Percentiles rank a stretch among this genome's conserved stretches.
These are phyloP conservation scores for Neopestalotiopsis clavispora DNA, from an alignment of 2,329 filamentous ascomycete species.

Conservation along the genomic window DNA sequence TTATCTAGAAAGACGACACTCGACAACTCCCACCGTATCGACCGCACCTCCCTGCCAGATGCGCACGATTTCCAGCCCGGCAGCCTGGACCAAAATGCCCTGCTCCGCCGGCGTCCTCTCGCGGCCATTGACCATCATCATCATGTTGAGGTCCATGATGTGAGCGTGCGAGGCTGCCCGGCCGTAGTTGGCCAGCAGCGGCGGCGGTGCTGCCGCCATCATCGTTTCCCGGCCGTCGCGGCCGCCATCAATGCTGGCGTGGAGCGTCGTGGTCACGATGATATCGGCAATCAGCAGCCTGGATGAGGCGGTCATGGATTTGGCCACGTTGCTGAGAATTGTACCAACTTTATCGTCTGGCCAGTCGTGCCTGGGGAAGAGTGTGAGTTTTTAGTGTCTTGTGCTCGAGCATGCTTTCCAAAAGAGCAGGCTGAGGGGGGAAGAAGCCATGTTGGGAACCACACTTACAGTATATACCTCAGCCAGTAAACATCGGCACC, in stretches of 20 bases:
- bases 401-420: background rate
- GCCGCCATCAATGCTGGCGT: constrained; percentile 7
- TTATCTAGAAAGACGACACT: constrained; percentile 19
- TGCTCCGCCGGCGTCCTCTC: constrained; percentile 18
- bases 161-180: constrained; percentile 10
- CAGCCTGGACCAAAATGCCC: constrained; percentile 22
- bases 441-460: too few relatives aligned
- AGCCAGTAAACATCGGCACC: constrained; percentile 33
- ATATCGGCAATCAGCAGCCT: constrained; percentile 26
- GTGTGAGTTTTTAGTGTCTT: background rate
- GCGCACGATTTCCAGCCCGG: constrained; percentile 26
- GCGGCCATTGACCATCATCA: constrained; percentile 27
- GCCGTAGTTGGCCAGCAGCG: constrained; percentile 26
- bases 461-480: constrained; percentile 21
- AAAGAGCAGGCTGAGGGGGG: background rate
- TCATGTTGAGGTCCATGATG: constrained; percentile 26
- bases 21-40: constrained; percentile 24
- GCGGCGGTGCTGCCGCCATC: constrained; percentile 22
- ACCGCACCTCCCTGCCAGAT: constrained; percentile 26
- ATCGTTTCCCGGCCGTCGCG: constrained; percentile 13
- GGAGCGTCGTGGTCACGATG: constrained; percentile 24
- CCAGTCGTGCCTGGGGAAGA: constrained; percentile 18
- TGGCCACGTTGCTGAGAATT: constrained; percentile 16
- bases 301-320: background rate
- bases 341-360: constrained; percentile 11